Evolutionary conservation across 768 basidiomycete genomes (phyloP).

Genomic region (Kwoniella botswanensis): DNA sequence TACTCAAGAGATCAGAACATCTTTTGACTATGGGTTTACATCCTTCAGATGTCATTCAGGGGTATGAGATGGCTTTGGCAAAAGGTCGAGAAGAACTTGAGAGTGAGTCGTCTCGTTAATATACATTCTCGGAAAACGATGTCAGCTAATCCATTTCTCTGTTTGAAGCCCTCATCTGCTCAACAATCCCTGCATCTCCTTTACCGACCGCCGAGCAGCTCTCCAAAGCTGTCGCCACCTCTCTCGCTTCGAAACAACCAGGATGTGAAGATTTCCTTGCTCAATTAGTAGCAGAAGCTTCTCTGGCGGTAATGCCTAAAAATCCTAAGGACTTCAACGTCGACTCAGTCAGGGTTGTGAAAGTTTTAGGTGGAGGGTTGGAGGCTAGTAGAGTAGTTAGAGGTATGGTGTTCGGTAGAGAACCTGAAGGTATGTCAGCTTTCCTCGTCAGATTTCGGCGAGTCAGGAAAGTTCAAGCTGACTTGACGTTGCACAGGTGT

Average conservation of each 20-base stretch:
- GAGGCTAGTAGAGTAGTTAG: conserved; percentile 82
- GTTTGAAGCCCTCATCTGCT: conserved; percentile 35
- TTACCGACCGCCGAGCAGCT: conserved; percentile 70
- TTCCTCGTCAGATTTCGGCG: not conserved
- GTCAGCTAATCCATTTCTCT: not conserved
- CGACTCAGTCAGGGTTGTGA: conserved; percentile 96
- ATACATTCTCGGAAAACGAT: not conserved
- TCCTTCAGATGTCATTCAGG: conserved; percentile 91
- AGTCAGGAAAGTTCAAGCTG: not conserved
- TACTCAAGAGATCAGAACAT: conserved; percentile 89
- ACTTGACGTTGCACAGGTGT: conserved; percentile 63
- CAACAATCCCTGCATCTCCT: conserved; percentile 60
- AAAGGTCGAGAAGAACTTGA: conserved; percentile 88
- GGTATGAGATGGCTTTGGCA: conserved; percentile 86
- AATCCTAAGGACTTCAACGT: conserved; percentile 92
- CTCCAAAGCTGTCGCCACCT: conserved; percentile 79
- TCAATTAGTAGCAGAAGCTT: conserved; percentile 87
- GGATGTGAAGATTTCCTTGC: conserved; percentile 85
- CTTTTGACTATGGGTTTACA: conserved; percentile 95
- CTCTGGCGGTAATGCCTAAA: conserved; percentile 79
- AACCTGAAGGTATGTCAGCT: conserved; percentile 77
- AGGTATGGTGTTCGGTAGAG: conserved; percentile 97
- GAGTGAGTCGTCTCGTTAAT: conserved; percentile 65
- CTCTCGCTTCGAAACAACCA: conserved; percentile 97
- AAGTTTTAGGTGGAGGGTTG: conserved; percentile 95